phyloP scores from a whole-genome alignment of 2,329 filamentous ascomycete species.

The Neofusicoccum umdonicola region DNA sequence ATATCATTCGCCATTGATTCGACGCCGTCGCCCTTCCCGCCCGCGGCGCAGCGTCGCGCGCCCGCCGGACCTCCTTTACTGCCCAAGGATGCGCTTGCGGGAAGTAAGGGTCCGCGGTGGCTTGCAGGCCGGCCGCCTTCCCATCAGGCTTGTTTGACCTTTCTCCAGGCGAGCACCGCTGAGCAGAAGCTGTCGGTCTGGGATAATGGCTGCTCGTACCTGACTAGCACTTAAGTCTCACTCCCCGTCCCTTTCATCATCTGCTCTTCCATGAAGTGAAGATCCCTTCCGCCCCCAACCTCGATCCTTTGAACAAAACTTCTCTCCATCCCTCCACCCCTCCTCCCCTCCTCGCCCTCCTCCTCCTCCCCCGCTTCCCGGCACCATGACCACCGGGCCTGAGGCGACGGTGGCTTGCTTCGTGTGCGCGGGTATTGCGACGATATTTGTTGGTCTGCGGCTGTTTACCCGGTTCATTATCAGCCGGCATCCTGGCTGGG shows the following conservation, averaged over 20 bases:
- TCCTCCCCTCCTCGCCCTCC: background rate
- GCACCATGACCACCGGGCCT: conserved; percentile 3
- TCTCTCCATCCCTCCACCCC: background rate
- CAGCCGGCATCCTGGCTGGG: conserved; percentile 11
- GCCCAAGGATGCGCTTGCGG: background rate
- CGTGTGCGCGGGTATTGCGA: conserved; percentile 1
- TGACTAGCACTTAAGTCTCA: background rate
- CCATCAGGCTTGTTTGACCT: background rate
- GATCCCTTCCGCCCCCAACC: background rate
- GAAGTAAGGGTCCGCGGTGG: background rate
- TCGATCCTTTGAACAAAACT: background rate
- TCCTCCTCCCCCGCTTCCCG: background rate
- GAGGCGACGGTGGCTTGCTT: conserved; percentile 4
- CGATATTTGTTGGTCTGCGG: conserved; percentile 1
- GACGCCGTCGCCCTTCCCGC: background rate
- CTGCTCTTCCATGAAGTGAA: background rate
- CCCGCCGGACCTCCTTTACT: background rate
- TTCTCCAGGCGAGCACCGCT: background rate
- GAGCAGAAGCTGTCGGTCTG: background rate
- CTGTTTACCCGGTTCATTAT: conserved; percentile 7
- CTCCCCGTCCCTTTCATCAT: background rate
- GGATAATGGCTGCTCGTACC: background rate
- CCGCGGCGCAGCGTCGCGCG: background rate
- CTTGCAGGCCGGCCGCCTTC: background rate
- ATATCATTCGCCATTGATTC: background rate